These are phyloP conservation scores for Isatis lusitanica DNA, from an alignment of 441 rosid genomes.

Conservation along the genomic window DNA sequence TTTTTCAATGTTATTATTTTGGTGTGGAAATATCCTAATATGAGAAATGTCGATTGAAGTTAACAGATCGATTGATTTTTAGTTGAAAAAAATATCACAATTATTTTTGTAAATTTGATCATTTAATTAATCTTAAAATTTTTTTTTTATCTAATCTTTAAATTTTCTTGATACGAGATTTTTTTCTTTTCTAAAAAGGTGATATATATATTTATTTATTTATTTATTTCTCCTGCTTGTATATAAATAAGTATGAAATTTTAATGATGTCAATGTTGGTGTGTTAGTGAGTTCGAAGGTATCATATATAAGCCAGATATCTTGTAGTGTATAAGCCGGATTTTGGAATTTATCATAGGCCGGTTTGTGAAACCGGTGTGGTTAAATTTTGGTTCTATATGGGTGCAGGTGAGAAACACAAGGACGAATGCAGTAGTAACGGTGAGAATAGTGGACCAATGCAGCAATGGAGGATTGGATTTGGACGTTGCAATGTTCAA, in stretches of 20 bases:
- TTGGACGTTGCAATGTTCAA: conserved; percentile 50
- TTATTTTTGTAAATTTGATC: no score
- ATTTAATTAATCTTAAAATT: no score
- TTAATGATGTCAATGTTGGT: neutral
- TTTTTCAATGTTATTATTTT: no score
- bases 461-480: conserved; percentile 66
- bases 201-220: no score
- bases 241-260: neutral
- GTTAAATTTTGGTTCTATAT: neutral
- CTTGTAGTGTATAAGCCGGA: neutral
- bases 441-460: conserved; percentile 65
- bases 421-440: conserved; percentile 45
- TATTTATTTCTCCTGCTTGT: neutral
- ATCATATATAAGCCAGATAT: no score
- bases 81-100: no score
- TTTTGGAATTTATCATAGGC: neutral
- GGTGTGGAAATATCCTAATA: no score
- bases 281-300: neutral
- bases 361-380: neutral
- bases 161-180: no score
- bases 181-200: no score
- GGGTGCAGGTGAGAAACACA: conserved; percentile 46
- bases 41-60: no score
- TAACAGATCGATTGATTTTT: no score
- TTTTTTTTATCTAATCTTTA: no score